Conservation (phyloP, 768 basidiomycete species). For the Peribolospora baueri region DNA sequence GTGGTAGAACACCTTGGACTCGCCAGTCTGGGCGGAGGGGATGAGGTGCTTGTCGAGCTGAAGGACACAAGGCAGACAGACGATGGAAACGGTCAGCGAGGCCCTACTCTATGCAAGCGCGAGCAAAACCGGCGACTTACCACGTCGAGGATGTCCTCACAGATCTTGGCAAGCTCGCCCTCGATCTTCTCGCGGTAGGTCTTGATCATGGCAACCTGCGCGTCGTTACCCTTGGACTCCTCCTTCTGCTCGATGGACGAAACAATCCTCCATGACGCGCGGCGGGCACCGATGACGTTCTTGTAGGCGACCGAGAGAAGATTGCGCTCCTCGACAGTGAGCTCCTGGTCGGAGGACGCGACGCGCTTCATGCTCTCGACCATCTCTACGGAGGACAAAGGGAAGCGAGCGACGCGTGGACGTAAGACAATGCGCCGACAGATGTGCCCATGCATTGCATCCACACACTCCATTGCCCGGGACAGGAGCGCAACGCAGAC, state of each 20-base stretch:
- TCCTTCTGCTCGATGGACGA: constrained; percentile 99
- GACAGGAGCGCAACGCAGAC: constrained; percentile 7
- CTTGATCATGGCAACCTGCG: constrained; percentile 92
- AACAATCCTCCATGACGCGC: constrained; percentile 93
- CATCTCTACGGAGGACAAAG: constrained; percentile 42
- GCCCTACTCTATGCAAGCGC: not conserved
- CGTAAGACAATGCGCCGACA: not conserved
- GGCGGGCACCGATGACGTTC: constrained; percentile 91
- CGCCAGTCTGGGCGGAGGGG: constrained; percentile 83
- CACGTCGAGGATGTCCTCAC: constrained; percentile 91
- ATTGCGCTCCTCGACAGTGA: constrained; percentile 95
- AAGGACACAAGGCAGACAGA: too few relatives aligned
- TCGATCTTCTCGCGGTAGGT: constrained; percentile 95
- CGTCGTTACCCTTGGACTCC: constrained; percentile 92
- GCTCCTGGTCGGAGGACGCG: constrained; percentile 88
- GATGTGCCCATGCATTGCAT: not conserved
- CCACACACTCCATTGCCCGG: not conserved
- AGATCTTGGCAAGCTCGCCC: constrained; percentile 86
- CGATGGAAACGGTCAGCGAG: not conserved
- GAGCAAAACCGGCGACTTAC: not conserved
- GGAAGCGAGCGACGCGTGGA: constrained; percentile 4
- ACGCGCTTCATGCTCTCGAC: constrained; percentile 99
- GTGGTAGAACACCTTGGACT: constrained; percentile 98
- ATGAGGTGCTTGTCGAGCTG: constrained; percentile 84
- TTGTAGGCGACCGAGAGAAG: constrained; percentile 95